phyloP scores from a whole-genome alignment of 345 rosid species.

The Melaleuca quinquenervia region DNA sequence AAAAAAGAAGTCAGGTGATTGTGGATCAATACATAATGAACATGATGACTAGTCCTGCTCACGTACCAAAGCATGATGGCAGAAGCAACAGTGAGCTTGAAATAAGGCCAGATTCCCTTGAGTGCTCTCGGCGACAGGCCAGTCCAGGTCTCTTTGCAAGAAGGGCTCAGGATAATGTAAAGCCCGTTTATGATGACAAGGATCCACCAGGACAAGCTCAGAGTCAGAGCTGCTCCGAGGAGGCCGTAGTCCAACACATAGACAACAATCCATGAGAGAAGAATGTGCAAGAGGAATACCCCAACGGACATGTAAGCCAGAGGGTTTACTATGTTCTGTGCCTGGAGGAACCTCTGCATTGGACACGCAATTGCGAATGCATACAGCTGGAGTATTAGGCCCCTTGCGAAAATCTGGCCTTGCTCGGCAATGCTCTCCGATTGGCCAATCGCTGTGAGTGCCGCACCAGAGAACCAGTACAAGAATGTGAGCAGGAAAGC shows the following conservation, averaged over 20 bases:
- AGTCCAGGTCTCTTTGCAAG: constrained; percentile 73
- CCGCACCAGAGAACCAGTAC: constrained; percentile 56
- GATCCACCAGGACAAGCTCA: constrained; percentile 83
- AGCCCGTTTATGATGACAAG: constrained; percentile 33
- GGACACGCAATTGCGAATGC: constrained; percentile 81
- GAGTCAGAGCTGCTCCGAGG: constrained; percentile 59
- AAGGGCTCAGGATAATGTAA: constrained; percentile 57
- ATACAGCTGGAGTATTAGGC: constrained; percentile 71
- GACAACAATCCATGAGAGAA: constrained; percentile 53
- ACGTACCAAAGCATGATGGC: constrained; percentile 84
- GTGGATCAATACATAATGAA: not conserved
- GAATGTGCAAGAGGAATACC: constrained; percentile 58
- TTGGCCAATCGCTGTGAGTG: constrained; percentile 55
- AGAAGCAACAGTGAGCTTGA: constrained; percentile 77
- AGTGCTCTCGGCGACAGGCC: constrained; percentile 61
- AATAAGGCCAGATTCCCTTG: constrained; percentile 85
- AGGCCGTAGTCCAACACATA: constrained; percentile 46
- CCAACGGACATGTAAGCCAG: constrained; percentile 71
- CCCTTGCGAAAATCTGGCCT: constrained; percentile 64
- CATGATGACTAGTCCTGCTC: not conserved
- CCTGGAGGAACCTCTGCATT: constrained; percentile 86
- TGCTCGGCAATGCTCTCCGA: constrained; percentile 43
- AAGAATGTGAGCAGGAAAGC: constrained; percentile 59
- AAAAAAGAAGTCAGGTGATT: not conserved
- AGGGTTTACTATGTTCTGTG: constrained; percentile 93